Percentiles rank a stretch among this genome's conserved stretches.
Evolutionary conservation across 257 asterid species (phyloP).

Genomic region (Nicotiana benthamiana): DNA sequence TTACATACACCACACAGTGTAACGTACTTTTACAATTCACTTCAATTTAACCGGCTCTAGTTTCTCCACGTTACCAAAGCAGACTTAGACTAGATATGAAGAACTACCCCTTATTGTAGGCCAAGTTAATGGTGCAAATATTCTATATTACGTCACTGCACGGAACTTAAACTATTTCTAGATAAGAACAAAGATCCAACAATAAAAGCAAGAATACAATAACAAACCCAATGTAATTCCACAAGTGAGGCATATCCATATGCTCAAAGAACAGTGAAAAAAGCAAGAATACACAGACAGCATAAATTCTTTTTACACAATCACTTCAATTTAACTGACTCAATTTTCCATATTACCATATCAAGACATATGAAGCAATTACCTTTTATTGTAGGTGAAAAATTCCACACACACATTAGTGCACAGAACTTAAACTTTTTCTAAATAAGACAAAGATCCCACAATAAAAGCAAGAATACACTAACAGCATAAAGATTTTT

Average conservation of each 20-base stretch:
- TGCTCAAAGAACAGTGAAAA: too few species aligned
- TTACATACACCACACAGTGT: not conserved
- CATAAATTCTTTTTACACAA: too few species aligned
- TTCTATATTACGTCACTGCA: not conserved
- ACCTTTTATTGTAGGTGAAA: too few species aligned
- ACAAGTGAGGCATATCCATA: too few species aligned
- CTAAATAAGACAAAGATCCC: not conserved
- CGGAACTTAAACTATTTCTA: not conserved
- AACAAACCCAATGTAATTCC: too few species aligned
- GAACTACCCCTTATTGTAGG: not conserved
- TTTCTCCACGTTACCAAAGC: not conserved
- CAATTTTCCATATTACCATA: too few species aligned
- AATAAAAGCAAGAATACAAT: conserved; percentile 14
- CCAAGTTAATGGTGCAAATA: not conserved
- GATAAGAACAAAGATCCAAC: not conserved
- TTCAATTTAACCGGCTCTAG: not conserved
- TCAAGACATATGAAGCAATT: too few species aligned
- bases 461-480: not conserved
- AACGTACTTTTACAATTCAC: not conserved
- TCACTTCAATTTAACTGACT: too few species aligned
- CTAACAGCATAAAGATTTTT: too few species aligned
- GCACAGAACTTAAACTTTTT: not conserved
- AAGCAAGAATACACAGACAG: too few species aligned
- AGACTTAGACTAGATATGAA: not conserved
- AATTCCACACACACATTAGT: too few species aligned